Conservation (phyloP, 805 yeast species). For the Pichia occidentalis region DNA sequence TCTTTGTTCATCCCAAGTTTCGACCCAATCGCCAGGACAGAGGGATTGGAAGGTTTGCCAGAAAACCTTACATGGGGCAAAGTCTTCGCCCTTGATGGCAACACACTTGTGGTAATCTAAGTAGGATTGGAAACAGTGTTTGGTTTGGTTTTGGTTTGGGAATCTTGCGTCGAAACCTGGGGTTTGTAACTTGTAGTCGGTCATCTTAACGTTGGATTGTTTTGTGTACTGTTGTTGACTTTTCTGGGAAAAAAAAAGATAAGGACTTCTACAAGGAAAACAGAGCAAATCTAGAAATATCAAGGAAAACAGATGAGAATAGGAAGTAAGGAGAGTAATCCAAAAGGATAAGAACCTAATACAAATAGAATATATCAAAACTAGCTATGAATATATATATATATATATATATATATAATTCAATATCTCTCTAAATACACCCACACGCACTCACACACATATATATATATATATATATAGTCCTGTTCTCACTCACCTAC, state of each 20-base stretch:
- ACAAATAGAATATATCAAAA: background rate
- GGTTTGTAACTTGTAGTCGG: constrained; percentile 46
- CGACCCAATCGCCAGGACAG: constrained; percentile 82
- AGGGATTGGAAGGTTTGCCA: constrained; percentile 82
- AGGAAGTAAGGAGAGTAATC: background rate
- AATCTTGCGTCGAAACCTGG: constrained; percentile 87
- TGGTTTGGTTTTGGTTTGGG: constrained; percentile 96
- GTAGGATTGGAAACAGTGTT: constrained; percentile 97
- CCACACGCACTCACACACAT: too few relatives aligned
- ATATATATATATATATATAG: too few relatives aligned
- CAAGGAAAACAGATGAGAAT: background rate
- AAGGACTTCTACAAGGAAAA: too few relatives aligned
- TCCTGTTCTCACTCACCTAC: too few relatives aligned
- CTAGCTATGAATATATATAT: too few relatives aligned
- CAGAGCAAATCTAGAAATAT: background rate
- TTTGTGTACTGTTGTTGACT: background rate
- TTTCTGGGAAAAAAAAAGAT: background rate
- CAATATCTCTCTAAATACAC: too few relatives aligned
- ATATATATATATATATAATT: too few relatives aligned
- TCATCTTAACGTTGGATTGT: too few relatives aligned
- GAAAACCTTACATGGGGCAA: constrained; percentile 95
- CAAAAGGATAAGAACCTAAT: background rate
- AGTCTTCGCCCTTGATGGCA: constrained; percentile 95
- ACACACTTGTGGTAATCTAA: constrained; percentile 98
- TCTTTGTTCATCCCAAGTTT: constrained; percentile 86